A percentile compares a stretch with the other conserved stretches of the same genome.
Conservation (phyloP, 164 flowering plant species). For the Tinospora cordifolia region DNA sequence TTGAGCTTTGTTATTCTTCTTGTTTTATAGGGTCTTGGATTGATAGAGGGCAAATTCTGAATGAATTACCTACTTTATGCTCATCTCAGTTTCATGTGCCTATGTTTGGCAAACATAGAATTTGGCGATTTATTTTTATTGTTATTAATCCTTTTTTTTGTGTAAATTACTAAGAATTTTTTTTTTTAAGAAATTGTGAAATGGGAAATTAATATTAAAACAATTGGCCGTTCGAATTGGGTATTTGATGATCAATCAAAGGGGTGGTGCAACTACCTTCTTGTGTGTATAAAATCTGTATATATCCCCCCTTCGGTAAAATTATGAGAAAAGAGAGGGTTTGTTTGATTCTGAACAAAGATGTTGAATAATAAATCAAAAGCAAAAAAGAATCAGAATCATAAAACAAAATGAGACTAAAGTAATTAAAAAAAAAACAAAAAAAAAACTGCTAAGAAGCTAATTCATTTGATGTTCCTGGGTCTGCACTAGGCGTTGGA, state of each 20-base stretch:
- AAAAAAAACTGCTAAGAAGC: not conserved
- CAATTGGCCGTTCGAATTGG: not conserved
- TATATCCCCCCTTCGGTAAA: not conserved
- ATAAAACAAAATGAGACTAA: not conserved
- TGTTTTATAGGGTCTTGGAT: not conserved
- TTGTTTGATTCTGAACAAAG: not conserved
- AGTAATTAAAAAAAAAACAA: not conserved
- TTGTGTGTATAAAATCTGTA: not conserved
- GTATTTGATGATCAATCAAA: not conserved
- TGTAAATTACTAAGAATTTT: too few relatives aligned
- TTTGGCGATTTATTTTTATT: too few relatives aligned
- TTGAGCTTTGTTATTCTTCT: not conserved
- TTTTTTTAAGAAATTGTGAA: too few relatives aligned
- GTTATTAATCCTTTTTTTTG: too few relatives aligned
- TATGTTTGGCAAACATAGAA: too few relatives aligned
- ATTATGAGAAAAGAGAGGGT: not conserved
- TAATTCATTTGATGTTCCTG: conserved; percentile 5
- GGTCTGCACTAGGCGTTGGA: conserved; percentile 21
- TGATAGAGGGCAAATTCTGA: not conserved
- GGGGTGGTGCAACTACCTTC: not conserved
- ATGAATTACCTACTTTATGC: not conserved
- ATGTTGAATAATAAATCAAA: not conserved
- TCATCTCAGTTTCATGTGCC: conserved; percentile 2
- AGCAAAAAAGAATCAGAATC: conserved; percentile 9
- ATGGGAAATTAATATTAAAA: not conserved